Evolutionary conservation across 768 basidiomycete genomes (phyloP).

Genomic region (Tephrocybe rancida): DNA sequence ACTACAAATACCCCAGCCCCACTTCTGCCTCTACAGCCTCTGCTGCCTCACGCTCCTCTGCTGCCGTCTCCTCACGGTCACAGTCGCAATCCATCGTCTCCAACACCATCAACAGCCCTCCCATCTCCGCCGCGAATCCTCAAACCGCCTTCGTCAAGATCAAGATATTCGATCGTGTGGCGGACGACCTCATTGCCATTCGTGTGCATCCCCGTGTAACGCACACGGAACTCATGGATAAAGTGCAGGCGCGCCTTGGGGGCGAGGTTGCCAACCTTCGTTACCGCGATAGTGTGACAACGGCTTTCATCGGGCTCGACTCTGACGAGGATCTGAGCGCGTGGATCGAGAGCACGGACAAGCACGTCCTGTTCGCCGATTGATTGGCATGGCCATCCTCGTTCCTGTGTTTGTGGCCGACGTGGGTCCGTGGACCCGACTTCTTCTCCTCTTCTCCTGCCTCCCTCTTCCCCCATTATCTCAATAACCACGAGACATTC

Average conservation of each 20-base stretch:
- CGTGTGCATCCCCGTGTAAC: constrained; percentile 93
- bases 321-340: constrained; percentile 63
- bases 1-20: constrained; percentile 26
- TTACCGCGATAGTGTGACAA: constrained; percentile 75
- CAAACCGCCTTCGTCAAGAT: constrained; percentile 95
- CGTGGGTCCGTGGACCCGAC: neutral
- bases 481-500: constrained; percentile 12
- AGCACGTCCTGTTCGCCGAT: constrained; percentile 82
- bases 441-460: neutral
- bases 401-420: neutral
- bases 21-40: constrained; percentile 39
- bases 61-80: constrained; percentile 52
- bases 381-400: constrained; percentile 28
- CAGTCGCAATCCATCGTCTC: constrained; percentile 63
- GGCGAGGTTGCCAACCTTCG: constrained; percentile 65
- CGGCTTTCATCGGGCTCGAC: constrained; percentile 63
- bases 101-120: constrained; percentile 62
- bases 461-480: neutral
- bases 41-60: constrained; percentile 56
- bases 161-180: constrained; percentile 93
- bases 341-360: constrained; percentile 82
- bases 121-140: constrained; percentile 76
- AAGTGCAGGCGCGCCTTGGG: constrained; percentile 87
- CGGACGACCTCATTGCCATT: constrained; percentile 96
- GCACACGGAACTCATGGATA: constrained; percentile 85